A percentile compares a stretch with the other conserved stretches of the same genome.
Evolutionary conservation across 1,284 basidiomycete species (phyloP).

Genomic region (Takashimella tepidaria): DNA sequence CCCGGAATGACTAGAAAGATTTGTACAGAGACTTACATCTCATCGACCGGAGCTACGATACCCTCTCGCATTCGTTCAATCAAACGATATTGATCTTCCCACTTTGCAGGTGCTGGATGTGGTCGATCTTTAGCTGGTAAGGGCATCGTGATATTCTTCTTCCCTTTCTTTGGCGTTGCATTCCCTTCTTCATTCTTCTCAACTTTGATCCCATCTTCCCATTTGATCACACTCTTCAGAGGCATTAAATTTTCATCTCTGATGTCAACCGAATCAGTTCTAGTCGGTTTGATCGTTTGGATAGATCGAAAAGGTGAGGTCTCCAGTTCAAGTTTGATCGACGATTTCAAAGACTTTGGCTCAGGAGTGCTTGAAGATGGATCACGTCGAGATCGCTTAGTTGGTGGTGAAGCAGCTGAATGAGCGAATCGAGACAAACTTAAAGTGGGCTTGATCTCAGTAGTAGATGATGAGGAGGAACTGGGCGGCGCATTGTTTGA

Average conservation of each 20-base stretch:
- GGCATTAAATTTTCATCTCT: neutral
- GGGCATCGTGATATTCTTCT: slow-evolving; percentile 51
- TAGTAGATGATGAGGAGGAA: neutral
- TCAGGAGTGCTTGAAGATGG: slow-evolving; percentile 8
- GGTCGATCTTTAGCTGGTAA: slow-evolving; percentile 54
- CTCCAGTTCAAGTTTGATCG: neutral
- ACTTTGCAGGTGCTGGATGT: slow-evolving; percentile 66
- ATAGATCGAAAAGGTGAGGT: no score
- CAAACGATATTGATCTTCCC: slow-evolving; percentile 67
- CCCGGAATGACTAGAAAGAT: no score
- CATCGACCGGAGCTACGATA: slow-evolving; percentile 78
- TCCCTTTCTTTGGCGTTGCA: slow-evolving; percentile 24
- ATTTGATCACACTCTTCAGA: slow-evolving; percentile 1
- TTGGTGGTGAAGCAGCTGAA: slow-evolving; percentile 7
- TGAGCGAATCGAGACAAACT: slow-evolving; percentile 20
- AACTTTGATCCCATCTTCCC: slow-evolving; percentile 8
- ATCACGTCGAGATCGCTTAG: slow-evolving; percentile 4
- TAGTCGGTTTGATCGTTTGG: neutral
- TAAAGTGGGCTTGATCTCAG: slow-evolving; percentile 2
- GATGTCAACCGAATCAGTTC: neutral
- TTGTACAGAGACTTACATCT: slow-evolving; percentile 63
- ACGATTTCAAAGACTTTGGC: neutral
- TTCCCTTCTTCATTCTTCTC: slow-evolving; percentile 6
- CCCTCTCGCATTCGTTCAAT: slow-evolving; percentile 72
- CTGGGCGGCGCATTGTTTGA: neutral